Percentiles rank a stretch among this genome's conserved stretches.
Evolutionary conservation across 257 asterid genomes (phyloP).

Genomic region (Jaltomata sinuosa): DNA sequence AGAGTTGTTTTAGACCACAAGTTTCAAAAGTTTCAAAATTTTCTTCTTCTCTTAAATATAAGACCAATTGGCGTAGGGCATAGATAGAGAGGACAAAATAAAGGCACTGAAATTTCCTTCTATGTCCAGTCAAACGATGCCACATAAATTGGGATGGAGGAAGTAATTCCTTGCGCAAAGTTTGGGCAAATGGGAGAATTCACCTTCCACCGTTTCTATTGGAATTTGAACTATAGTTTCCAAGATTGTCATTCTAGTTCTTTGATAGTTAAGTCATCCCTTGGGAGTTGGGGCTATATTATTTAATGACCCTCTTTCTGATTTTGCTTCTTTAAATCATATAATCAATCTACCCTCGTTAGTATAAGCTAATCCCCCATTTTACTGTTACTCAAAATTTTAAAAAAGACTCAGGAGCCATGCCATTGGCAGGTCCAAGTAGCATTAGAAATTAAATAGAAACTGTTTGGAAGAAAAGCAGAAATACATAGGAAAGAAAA

Average conservation of each 20-base stretch:
- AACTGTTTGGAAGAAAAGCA: slow-evolving; percentile 16
- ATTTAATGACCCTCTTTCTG: background rate
- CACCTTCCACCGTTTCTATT: background rate
- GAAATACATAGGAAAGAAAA: slow-evolving; percentile 8
- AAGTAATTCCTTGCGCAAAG: background rate
- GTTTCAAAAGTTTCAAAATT: too few species aligned
- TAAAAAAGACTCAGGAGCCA: slow-evolving; percentile 11
- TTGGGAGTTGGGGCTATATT: background rate
- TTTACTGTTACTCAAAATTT: background rate
- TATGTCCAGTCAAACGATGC: too few species aligned
- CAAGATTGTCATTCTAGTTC: background rate
- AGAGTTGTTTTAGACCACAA: too few species aligned
- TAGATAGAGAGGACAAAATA: too few species aligned
- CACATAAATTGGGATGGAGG: too few species aligned
- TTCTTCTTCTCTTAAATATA: too few species aligned
- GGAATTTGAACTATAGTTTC: background rate
- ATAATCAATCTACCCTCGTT: background rate
- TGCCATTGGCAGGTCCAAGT: slow-evolving; percentile 22
- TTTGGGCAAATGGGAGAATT: background rate
- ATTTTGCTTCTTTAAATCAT: background rate
- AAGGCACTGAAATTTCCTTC: too few species aligned
- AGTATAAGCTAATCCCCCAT: background rate
- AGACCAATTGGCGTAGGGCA: too few species aligned
- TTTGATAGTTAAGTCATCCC: background rate
- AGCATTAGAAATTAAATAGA: slow-evolving; percentile 2